These are phyloP conservation scores for Penicillium cosmopolitanum DNA, from an alignment of 495 filamentous ascomycete species.

Conservation along the genomic window DNA sequence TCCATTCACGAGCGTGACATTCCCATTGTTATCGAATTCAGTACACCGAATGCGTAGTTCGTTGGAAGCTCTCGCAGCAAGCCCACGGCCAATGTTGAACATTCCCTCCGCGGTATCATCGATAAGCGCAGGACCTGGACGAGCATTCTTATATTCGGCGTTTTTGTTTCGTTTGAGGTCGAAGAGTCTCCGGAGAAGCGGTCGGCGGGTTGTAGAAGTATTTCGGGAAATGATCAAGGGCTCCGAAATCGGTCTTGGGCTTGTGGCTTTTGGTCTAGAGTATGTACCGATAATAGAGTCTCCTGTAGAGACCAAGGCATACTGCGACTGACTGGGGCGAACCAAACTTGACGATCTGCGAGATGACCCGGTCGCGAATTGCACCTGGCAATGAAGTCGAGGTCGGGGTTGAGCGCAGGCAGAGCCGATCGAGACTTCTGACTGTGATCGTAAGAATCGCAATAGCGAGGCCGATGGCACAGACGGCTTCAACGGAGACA, in stretches of 20 bases:
- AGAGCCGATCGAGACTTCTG: conserved; percentile 55
- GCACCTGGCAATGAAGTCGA: conserved; percentile 11
- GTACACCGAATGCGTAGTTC: conserved; percentile 88
- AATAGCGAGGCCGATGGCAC: conserved; percentile 64
- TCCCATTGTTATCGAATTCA: conserved; percentile 90
- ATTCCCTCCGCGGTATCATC: conserved; percentile 44
- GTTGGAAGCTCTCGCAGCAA: conserved; percentile 72
- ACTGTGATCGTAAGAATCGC: conserved; percentile 64
- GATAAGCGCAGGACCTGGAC: conserved; percentile 30
- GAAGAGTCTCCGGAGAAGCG: conserved; percentile 61
- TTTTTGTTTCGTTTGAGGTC: conserved; percentile 41
- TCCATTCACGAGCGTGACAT: conserved; percentile 91
- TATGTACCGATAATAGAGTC: conserved; percentile 10
- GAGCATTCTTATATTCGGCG: conserved; percentile 28
- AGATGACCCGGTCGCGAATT: conserved; percentile 19
- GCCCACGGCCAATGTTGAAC: conserved; percentile 59
- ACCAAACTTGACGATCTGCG: conserved; percentile 32
- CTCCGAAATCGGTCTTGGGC: not conserved
- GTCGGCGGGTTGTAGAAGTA: conserved; percentile 46
- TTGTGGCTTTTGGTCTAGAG: conserved; percentile 16
- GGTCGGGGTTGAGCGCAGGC: conserved; percentile 25
- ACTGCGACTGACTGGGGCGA: conserved; percentile 19
- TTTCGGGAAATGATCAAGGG: conserved; percentile 34
- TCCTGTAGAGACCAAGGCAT: conserved; percentile 16
- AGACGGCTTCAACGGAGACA: conserved; percentile 42